Evolutionary conservation across 345 rosid species (phyloP).

Genomic region (Eucalyptus camaldulensis): DNA sequence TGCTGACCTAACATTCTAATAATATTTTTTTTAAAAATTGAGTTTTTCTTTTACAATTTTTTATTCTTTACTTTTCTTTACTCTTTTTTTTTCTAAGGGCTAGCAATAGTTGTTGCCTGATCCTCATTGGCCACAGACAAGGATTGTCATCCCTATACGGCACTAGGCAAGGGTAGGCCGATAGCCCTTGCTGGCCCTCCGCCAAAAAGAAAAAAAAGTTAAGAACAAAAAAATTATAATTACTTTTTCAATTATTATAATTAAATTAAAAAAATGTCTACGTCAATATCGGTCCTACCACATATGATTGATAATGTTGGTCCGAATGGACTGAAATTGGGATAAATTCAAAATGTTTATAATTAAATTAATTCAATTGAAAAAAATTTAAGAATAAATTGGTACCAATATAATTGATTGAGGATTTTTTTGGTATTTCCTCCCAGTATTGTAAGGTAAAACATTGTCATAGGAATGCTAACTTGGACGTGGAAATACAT

Average conservation of each 20-base stretch:
- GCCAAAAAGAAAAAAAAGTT: neutral
- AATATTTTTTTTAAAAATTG: neutral
- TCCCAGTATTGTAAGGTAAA: neutral
- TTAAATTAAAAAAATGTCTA: too few species aligned
- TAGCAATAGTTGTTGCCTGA: rapidly evolving
- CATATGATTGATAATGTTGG: too few species aligned
- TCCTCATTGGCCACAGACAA: too few species aligned
- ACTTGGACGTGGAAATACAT: neutral
- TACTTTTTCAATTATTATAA: too few species aligned
- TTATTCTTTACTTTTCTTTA: too few species aligned
- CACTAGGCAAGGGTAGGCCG: neutral
- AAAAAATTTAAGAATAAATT: too few species aligned
- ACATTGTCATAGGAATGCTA: neutral
- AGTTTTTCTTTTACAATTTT: too few species aligned
- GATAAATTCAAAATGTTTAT: neutral
- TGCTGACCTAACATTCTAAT: rapidly evolving
- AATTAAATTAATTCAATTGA: neutral
- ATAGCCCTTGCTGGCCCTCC: neutral
- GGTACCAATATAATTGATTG: neutral
- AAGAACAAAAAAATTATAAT: too few species aligned
- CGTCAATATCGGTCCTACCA: rapidly evolving
- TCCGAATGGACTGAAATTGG: neutral
- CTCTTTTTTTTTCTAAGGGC: too few species aligned
- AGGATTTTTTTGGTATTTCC: neutral
- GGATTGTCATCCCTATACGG: rapidly evolving